These are phyloP conservation scores for Medicago lupulina DNA, from an alignment of 306 rosid species.

Conservation along the genomic window DNA sequence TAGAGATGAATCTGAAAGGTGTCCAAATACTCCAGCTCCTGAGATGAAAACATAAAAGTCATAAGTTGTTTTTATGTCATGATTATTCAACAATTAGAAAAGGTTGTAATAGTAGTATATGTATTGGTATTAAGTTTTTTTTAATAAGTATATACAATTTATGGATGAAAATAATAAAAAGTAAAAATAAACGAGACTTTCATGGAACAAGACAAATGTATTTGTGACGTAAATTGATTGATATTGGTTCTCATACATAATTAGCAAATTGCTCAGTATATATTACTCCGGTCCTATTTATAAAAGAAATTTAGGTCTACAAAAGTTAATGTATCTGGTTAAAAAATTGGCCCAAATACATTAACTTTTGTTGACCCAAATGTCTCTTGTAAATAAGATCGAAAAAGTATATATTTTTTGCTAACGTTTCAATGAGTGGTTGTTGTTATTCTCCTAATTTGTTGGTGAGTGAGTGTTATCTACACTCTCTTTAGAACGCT, in stretches of 20 bases:
- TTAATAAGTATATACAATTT: too few relatives aligned
- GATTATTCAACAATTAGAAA: not conserved
- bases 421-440: not conserved
- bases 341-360: too few relatives aligned
- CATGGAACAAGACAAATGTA: not conserved
- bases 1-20: conserved; percentile 77
- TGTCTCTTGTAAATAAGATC: too few relatives aligned
- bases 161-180: not conserved
- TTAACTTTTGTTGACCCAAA: too few relatives aligned
- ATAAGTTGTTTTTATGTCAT: not conserved
- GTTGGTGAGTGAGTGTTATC: too few relatives aligned
- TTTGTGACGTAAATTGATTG: not conserved
- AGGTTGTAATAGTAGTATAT: too few relatives aligned
- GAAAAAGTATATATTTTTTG: too few relatives aligned
- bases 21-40: conserved; percentile 97
- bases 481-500: too few relatives aligned
- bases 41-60: conserved; percentile 30
- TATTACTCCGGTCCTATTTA: too few relatives aligned
- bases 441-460: not conserved
- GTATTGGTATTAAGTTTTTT: too few relatives aligned
- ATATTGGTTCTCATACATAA: not conserved
- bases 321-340: too few relatives aligned
- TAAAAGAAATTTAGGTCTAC: too few relatives aligned
- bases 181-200: not conserved
- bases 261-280: not conserved